Percentiles rank a stretch among this genome's conserved stretches.
Evolutionary conservation across 805 yeast genomes (phyloP).

Genomic region (Saccharomyces mikatae): DNA sequence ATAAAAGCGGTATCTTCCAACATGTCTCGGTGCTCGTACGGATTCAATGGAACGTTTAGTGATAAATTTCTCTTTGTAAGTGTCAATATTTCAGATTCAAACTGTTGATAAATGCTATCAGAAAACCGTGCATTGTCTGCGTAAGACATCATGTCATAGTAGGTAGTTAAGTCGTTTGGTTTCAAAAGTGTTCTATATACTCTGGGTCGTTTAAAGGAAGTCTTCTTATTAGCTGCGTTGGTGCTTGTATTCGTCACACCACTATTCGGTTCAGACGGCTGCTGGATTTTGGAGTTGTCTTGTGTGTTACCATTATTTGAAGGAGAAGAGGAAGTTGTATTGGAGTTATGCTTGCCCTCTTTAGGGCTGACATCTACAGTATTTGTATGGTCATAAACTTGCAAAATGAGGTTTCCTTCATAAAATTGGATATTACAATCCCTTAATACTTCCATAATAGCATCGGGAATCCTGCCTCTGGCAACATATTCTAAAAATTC

Average conservation of each 20-base stretch:
- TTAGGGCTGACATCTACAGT: constrained; percentile 27
- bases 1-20: constrained; percentile 26
- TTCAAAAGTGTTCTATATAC: constrained; percentile 68
- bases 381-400: constrained; percentile 78
- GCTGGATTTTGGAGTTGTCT: constrained; percentile 7
- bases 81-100: constrained; percentile 82
- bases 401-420: constrained; percentile 83
- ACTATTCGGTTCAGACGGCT: neutral
- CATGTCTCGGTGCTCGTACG: constrained; percentile 41
- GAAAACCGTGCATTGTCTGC: constrained; percentile 77
- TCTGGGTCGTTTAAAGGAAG: constrained; percentile 45
- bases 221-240: constrained; percentile 4
- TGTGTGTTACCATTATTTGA: constrained; percentile 5
- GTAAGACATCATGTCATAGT: constrained; percentile 77
- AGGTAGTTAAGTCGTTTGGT: constrained; percentile 73
- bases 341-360: constrained; percentile 3
- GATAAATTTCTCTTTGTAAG: constrained; percentile 72
- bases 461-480: constrained; percentile 77
- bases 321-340: constrained; percentile 4
- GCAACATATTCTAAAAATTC: constrained; percentile 75
- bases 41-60: constrained; percentile 65
- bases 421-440: constrained; percentile 80
- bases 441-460: constrained; percentile 78
- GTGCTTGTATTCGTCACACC: neutral
- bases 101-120: constrained; percentile 66